Base-by-base conservation (phyloP, 2,329 filamentous ascomycete species). In the Plenodomus tracheiphilus region DNA sequence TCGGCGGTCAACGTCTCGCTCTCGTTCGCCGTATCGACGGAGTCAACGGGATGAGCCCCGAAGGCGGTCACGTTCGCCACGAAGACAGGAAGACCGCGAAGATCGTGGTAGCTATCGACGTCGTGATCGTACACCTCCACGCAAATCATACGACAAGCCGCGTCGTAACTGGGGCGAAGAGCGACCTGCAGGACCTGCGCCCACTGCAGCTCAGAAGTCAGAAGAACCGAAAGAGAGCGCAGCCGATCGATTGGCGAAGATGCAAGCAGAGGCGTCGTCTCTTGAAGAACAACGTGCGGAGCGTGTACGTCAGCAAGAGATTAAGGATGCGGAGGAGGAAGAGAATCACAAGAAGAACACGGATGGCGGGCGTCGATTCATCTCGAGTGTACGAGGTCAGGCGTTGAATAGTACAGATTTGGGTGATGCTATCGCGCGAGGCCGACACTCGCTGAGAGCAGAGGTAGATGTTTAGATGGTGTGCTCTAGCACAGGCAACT, bases 301-400 rank as follows among this genome's bases (percentile, higher is more conserved):
- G 50, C 66, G 68, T 17, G 67, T 72, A 2, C 59, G 64, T 15
- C 54, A 56, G 36, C 61, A 61, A n/a, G 65, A 65, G 15, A 59
- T 56, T 3, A 61, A 69, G 41, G 68, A 70, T 39, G 68, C 66
- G 7, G 65, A 62, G n/a, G 67, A 70, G 39, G 65, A 66, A 30
- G 62, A 53, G 21, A 62, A 53, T 40, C 61, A 55, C 35, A 64
- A 53, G 49, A 47, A 61, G 22, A 56, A 54, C 22, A 61, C 41
- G 42, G 64, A 68, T 36, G 64, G 65, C 2, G 55, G 59, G 3
- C 59, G 53, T 1, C 57, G 56, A 7, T 65, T 68, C 47, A 61
- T 66, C 4, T 57, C 61, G 9, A 53, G 48, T 19, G 35, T 69
- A 20, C 58, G 61, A 3, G 51, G 54, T 1, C 59, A 68, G 39